A percentile compares a stretch with the other conserved stretches of the same genome.
These are phyloP conservation scores for Erigeron canadensis DNA, from an alignment of 129 eudicot genomes.

Conservation along the genomic window DNA sequence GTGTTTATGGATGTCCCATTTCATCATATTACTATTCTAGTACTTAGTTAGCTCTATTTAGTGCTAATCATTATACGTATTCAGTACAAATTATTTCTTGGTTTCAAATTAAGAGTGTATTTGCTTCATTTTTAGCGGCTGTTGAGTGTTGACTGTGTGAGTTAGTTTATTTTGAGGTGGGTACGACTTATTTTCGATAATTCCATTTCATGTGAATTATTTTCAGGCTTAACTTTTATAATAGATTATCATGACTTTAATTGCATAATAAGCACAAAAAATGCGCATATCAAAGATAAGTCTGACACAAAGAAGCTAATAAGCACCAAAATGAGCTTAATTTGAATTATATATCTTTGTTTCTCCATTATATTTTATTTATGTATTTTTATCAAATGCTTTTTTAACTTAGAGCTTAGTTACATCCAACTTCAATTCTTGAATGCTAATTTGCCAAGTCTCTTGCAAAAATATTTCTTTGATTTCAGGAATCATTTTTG, in stretches of 20 bases:
- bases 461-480: slow-evolving; percentile 18
- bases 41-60: not conserved
- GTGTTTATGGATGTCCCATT: too few species aligned
- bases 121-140: not conserved
- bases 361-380: not conserved
- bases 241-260: too few species aligned
- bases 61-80: not conserved
- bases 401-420: slow-evolving; percentile 1
- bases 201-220: too few species aligned
- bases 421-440: slow-evolving; percentile 8
- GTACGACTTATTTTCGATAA: too few species aligned
- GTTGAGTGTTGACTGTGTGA: too few species aligned
- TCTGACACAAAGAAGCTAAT: too few species aligned
- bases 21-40: too few species aligned
- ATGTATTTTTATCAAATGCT: not conserved
- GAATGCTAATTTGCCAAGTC: not conserved
- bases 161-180: too few species aligned
- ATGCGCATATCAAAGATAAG: too few species aligned
- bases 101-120: not conserved
- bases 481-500: slow-evolving; percentile 38
- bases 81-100: not conserved
- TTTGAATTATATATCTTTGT: not conserved
- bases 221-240: too few species aligned
- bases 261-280: too few species aligned
- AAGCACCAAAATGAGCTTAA: too few species aligned